Conservation (phyloP, 2,329 filamentous ascomycete genomes). For the Aspergillus sp. region DNA sequence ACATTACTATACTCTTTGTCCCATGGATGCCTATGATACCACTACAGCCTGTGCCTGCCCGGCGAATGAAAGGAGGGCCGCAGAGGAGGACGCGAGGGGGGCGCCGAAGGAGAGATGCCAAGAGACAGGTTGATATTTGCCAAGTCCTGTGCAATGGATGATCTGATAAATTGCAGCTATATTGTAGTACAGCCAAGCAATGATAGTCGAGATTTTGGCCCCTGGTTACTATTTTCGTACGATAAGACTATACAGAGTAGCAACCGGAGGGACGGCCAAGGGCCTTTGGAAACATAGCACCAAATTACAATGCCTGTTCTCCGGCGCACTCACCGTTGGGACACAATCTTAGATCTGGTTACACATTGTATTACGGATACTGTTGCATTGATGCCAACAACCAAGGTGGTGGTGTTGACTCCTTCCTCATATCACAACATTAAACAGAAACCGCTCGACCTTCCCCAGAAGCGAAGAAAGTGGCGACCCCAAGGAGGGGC, state of each 20-base stretch:
- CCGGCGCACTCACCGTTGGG: background rate
- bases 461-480: constrained; percentile 5
- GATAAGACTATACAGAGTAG: background rate
- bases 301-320: background rate
- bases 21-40: constrained; percentile 13
- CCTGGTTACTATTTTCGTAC: constrained; percentile 7
- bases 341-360: constrained; percentile 8
- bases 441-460: background rate
- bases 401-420: too few species aligned
- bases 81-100: constrained; percentile 6
- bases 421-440: background rate
- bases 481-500: constrained; percentile 4
- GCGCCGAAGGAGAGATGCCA: constrained; percentile 14
- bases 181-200: constrained; percentile 21
- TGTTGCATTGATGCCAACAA: too few species aligned
- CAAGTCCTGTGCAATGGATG: constrained; percentile 20
- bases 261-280: too few species aligned
- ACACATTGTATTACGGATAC: background rate
- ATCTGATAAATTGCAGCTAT: constrained; percentile 16
- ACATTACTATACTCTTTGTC: constrained; percentile 1
- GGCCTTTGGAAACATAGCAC: background rate
- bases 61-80: background rate
- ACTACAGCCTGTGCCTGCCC: background rate
- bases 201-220: constrained; percentile 10
- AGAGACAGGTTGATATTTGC: constrained; percentile 17